Percentiles rank a stretch among this genome's conserved stretches.
phyloP scores from a whole-genome alignment of 768 basidiomycete species.

The Panaeolus papilionaceus region DNA sequence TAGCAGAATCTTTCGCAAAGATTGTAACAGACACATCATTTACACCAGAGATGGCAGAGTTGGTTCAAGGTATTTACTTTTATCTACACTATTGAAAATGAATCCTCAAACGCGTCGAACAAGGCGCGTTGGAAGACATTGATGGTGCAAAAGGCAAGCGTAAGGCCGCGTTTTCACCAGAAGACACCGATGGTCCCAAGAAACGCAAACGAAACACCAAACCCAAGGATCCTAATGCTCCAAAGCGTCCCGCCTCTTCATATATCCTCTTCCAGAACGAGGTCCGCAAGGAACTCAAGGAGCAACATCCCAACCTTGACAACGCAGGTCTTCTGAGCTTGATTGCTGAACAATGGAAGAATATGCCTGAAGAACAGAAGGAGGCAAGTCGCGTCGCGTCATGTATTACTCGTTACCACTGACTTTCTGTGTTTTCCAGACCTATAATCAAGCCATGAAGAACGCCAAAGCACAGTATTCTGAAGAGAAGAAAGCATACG shows the following conservation, averaged over 20 bases:
- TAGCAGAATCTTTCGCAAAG: conserved; percentile 66
- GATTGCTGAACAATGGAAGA: conserved; percentile 79
- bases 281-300: conserved; percentile 75
- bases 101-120: conserved; percentile 27
- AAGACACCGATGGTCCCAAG: conserved; percentile 47
- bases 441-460: conserved; percentile 58
- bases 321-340: conserved; percentile 76
- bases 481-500: conserved; percentile 68
- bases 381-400: conserved; percentile 57
- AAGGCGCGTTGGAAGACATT: conserved; percentile 16
- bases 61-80: conserved; percentile 30
- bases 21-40: conserved; percentile 47
- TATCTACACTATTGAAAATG: conserved; percentile 21
- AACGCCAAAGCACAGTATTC: conserved; percentile 71
- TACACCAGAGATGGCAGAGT: conserved; percentile 29
- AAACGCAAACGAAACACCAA: conserved; percentile 69
- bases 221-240: conserved; percentile 91
- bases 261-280: conserved; percentile 97
- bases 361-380: conserved; percentile 71
- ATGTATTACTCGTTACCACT: background rate
- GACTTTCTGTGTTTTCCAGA: conserved; percentile 38
- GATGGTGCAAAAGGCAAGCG: conserved; percentile 54
- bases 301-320: conserved; percentile 62
- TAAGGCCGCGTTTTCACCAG: conserved; percentile 48
- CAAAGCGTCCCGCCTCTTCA: conserved; percentile 91